These are phyloP conservation scores for Fusarium secorum DNA, from an alignment of 2,329 filamentous ascomycete species.

Conservation along the genomic window DNA sequence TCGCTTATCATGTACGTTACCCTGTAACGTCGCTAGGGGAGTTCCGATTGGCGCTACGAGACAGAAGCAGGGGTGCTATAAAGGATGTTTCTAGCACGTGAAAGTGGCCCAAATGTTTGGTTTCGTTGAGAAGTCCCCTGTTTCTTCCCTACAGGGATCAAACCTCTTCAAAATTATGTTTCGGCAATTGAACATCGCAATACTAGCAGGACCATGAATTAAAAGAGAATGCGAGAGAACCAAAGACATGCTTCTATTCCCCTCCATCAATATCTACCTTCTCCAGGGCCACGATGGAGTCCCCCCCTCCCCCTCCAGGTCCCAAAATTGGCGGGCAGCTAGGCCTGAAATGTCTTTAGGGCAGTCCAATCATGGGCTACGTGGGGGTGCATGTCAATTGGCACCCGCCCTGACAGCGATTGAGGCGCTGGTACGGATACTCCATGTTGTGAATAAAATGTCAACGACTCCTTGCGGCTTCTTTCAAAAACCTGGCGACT, in stretches of 20 bases:
- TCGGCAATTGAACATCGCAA: background rate
- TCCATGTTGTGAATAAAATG: conserved; percentile 13
- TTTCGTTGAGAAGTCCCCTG: conserved; percentile 27
- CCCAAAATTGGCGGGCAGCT: conserved; percentile 25
- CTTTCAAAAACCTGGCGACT: background rate
- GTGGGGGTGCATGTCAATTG: conserved; percentile 35
- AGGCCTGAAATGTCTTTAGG: conserved; percentile 29
- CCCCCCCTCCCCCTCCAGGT: conserved; percentile 1
- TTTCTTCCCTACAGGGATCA: background rate
- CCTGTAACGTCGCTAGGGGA: conserved; percentile 9
- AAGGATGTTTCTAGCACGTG: conserved; percentile 33
- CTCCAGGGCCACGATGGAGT: conserved; percentile 26
- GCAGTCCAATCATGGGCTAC: conserved; percentile 36
- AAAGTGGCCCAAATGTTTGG: conserved; percentile 38
- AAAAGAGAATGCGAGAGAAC: background rate
- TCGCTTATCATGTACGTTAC: too few relatives aligned
- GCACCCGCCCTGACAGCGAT: conserved; percentile 32
- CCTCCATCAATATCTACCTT: background rate
- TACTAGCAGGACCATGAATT: background rate
- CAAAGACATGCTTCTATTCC: background rate
- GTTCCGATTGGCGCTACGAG: conserved; percentile 21
- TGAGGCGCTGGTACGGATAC: conserved; percentile 1
- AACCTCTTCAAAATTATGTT: background rate
- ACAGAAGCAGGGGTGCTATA: background rate
- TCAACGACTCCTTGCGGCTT: background rate